Base-by-base conservation (phyloP, 2,329 filamentous ascomycete genomes). In the Pyrenochaeta sp. region DNA sequence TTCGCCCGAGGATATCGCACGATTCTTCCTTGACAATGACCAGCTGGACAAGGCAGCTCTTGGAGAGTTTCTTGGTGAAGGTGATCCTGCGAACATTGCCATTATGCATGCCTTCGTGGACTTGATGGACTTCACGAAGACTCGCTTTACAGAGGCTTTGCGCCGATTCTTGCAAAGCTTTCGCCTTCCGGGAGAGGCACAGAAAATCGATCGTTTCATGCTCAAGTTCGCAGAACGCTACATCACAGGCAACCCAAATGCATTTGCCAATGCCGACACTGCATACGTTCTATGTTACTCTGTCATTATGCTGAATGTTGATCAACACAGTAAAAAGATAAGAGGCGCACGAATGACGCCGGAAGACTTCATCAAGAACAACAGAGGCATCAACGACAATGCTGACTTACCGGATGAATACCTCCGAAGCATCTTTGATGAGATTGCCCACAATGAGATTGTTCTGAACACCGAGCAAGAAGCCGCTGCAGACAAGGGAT, bases 191-290 rank as follows among this genome's bases (percentile, higher is more conserved):
- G 95, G 95, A 56, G 95, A 99, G 77, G 93, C 93, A 0, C 95
- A 99, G 73, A 99, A 99, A 80, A 99, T 99, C 63, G 95, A 99
- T 86, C 91, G 95, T 42, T 96, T 98, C 78, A 98, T 99, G 95
- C 81, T 99, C 63, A 99, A 99, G 75, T 99, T 98, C 77, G 95
- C 95, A 9, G 94, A 98, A 75, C 88, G 94, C 55, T 99, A 99
- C 74, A 90, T 96, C 45, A 90, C 89, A 55, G 93, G 93, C 27
- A 99, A 99, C 65, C 95, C 95, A 0, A 97, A 97, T 70, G 94
- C 95, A 1, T 99, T 97, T 75, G 95, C 95, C 31, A 99, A 98
- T 69, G 96, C 95, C 1, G 96, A 99, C 73, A 99, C 96, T 0
- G 94, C 95, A 12, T 99, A 99, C 64, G 92, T 99, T 7, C 82